These are phyloP conservation scores for Hymenoscyphus infarciens DNA, from an alignment of 2,329 filamentous ascomycete genomes.

Conservation along the genomic window DNA sequence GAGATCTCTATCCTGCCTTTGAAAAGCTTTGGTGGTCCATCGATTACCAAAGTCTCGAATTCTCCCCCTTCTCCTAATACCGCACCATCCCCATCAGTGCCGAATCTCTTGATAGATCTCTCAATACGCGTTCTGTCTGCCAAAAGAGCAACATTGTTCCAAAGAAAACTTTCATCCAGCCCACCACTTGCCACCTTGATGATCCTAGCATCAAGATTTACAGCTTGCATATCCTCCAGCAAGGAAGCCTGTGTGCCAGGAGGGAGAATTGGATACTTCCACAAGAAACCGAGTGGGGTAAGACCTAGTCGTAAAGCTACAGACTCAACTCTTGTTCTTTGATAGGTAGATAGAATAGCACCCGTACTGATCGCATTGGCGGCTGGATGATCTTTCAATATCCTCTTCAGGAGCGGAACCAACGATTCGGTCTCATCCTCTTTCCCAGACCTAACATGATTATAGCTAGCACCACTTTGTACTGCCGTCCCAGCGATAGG, in stretches of 20 bases:
- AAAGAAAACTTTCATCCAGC: conserved; percentile 75
- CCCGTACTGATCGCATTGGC: conserved; percentile 86
- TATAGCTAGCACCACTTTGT: conserved; percentile 70
- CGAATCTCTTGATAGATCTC: conserved; percentile 62
- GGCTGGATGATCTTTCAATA: conserved; percentile 68
- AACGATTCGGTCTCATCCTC: conserved; percentile 87
- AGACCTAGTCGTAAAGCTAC: conserved; percentile 82
- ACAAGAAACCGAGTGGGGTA: conserved; percentile 79
- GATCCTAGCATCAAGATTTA: conserved; percentile 81
- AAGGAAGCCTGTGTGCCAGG: conserved; percentile 48
- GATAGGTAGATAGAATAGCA: conserved; percentile 92
- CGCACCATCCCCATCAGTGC: conserved; percentile 60
- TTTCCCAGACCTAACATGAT: conserved; percentile 24
- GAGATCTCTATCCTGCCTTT: conserved; percentile 63
- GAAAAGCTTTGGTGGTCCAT: conserved; percentile 73
- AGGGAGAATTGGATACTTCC: conserved; percentile 81
- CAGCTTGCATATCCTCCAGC: conserved; percentile 74
- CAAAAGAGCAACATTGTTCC: conserved; percentile 69
- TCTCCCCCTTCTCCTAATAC: conserved; percentile 91
- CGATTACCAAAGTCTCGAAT: conserved; percentile 87
- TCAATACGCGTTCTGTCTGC: conserved; percentile 46
- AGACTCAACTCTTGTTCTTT: conserved; percentile 92
- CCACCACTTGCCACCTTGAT: conserved; percentile 94
- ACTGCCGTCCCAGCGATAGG: conserved; percentile 69
- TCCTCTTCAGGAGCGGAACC: conserved; percentile 64